Base-by-base conservation (phyloP, 495 filamentous ascomycete genomes). In the Polyplosphaeria fusca region DNA sequence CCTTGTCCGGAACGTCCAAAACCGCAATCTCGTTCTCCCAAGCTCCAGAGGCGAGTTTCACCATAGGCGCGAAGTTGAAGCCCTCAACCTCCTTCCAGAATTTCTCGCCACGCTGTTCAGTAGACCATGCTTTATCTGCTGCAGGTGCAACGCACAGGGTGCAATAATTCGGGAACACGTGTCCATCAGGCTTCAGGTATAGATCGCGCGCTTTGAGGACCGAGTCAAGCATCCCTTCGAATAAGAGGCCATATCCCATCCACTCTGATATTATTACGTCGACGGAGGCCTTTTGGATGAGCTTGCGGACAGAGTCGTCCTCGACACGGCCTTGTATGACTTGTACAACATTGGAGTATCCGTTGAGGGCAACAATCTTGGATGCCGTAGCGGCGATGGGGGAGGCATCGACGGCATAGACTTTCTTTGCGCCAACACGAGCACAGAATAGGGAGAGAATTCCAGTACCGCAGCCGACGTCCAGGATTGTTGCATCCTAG, bases 261-360 rank as follows among this genome's bases (percentile, higher is more conserved):
- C 91, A 96, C 70, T 96, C 91, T 1, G 89, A 95, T 52, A 96
- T 84, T 62, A 96, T 95, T 70, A 96, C 91, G 64, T 96, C 91
- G 42, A 96, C 91, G 68, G 92, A 78, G 52, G 81, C 77, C 4
- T 45, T 40, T 12, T 52, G 52, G 14, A 62, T 62, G 2, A 35
- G 20, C 58, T 90, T 86, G 1, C 89, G 88, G 47, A 94, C 64
- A 28, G 79, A 77, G 35, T 95, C 85, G 67, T 96, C 92, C 70
- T 96, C 91, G 68, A 96, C 91, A 76, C 93, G 95, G 45, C 91
- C 91, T 64, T 86, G 88, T 52, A 92, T 77, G 37, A 77, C 81
- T 73, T 86, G 90, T 63, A 96, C 93, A 54, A 85, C 82, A 70
- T 90, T 82, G 37, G 77, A 79, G 67, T 95, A 77, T 24, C 83